Base-by-base conservation (phyloP, 2,329 filamentous ascomycete genomes). In the Botryotinia globosa region DNA sequence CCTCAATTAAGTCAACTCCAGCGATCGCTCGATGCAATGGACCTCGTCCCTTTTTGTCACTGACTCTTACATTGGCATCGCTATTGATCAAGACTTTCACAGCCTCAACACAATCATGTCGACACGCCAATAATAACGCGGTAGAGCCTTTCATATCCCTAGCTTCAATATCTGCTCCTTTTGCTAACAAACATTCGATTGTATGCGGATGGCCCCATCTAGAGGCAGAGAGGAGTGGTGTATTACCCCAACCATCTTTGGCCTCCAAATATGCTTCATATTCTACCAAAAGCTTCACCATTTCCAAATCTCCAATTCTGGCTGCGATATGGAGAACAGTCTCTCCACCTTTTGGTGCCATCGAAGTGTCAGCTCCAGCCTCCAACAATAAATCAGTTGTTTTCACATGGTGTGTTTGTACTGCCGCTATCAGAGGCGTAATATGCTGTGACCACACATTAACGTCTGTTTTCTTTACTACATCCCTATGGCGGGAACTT, bases 11-110 rank as follows among this genome's bases (percentile, higher is more conserved):
- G 67, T 72, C 73, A 2, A 74, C 59, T 5, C 76, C 76, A 18
- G 71, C 76, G 1, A 77, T 73, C 1, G 74, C 76, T n/a, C 76
- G 71, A 71, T 77, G 76, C 18, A 77, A 59, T 12, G 71, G 61
- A 8, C 73, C 69, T 58, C 73, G 73, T 42, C 76, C 76, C 29
- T 74, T 75, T 39, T 72, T 74, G 45, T 77, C 76, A 22, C 69
- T 65, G 10, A 66, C 75, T 22, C 45, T 70, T 16, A 76, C 69
- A 45, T 74, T 45, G 18, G 72, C 73, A 22, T 67, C 75, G n/a
- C 68, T 72, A 45, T 73, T 64, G 16, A 77, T 18, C 45, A 77
- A 44, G 20, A 74, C 32, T 39, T 63, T 66, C 3, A 75, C 63
- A 8, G 73, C 73, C 25, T 74, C 73, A 8, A 73, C 58, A 64